These are phyloP conservation scores for Linnemannia schmuckeri DNA, from an alignment of 192 early-diverging fungal species.

Conservation along the genomic window DNA sequence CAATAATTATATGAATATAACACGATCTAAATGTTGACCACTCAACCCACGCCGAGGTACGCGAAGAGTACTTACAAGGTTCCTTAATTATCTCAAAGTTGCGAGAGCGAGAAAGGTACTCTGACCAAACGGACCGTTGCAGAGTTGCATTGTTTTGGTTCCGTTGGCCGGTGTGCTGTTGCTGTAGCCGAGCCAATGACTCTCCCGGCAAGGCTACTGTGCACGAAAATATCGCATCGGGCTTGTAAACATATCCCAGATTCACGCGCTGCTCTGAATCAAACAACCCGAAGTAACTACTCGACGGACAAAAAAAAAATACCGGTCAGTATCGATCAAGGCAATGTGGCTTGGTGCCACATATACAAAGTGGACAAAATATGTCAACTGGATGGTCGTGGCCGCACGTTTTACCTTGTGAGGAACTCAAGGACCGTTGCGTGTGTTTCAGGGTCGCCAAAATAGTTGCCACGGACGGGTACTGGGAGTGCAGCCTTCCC, in stretches of 20 bases:
- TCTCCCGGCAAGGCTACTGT: background rate
- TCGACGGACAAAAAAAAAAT: background rate
- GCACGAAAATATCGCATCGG: slow-evolving; percentile 53
- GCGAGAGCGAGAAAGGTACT: slow-evolving; percentile 29
- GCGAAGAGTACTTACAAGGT: slow-evolving; percentile 11
- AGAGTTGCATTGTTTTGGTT: background rate
- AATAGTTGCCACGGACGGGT: slow-evolving; percentile 49
- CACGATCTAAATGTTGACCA: too few species aligned
- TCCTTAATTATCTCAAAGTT: slow-evolving; percentile 31
- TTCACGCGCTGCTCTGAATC: slow-evolving; percentile 56
- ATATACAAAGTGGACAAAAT: too few species aligned
- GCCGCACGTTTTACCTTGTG: slow-evolving; percentile 25
- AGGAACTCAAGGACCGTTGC: slow-evolving; percentile 56
- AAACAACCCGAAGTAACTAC: slow-evolving; percentile 56
- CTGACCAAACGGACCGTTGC: slow-evolving; percentile 7
- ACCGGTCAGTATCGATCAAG: background rate
- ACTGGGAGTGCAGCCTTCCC: slow-evolving; percentile 15
- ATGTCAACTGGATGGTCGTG: background rate
- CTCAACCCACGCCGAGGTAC: too few species aligned
- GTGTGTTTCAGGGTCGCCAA: slow-evolving; percentile 51
- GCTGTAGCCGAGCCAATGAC: background rate
- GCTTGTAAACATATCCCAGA: slow-evolving; percentile 55
- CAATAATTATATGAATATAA: too few species aligned
- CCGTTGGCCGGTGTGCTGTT: background rate
- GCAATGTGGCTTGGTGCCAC: too few species aligned